Conservation (phyloP, 306 rosid species). For the Vigna unguiculata region DNA sequence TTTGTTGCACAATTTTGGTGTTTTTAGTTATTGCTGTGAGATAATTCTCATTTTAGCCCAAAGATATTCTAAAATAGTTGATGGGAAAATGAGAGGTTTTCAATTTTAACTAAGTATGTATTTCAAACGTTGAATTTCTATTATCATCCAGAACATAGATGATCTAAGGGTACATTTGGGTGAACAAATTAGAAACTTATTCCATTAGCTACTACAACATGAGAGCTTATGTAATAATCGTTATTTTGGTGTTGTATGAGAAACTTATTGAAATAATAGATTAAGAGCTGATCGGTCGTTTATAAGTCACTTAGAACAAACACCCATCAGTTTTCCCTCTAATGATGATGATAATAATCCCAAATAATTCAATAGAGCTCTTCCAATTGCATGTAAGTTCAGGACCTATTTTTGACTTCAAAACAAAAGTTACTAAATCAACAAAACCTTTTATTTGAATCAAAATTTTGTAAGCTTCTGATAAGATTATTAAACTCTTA, state of each 20-base stretch:
- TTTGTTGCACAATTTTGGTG: constrained; percentile 29
- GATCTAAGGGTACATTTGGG: neutral
- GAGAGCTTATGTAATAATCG: neutral
- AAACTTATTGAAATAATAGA: neutral
- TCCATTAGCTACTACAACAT: neutral
- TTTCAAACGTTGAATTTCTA: neutral
- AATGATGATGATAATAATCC: too few relatives aligned
- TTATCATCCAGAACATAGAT: neutral
- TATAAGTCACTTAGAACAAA: neutral
- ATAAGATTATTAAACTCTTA: too few relatives aligned
- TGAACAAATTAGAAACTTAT: neutral
- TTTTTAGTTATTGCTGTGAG: constrained; percentile 27
- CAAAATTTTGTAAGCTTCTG: too few relatives aligned
- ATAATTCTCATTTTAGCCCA: constrained; percentile 23
- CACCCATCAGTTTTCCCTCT: too few relatives aligned
- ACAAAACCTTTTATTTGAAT: too few relatives aligned
- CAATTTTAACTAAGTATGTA: neutral
- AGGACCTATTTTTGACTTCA: too few relatives aligned
- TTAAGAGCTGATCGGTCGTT: neutral
- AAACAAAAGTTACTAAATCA: too few relatives aligned
- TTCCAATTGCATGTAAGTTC: too few relatives aligned
- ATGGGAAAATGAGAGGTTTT: constrained; percentile 18
- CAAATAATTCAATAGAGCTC: too few relatives aligned
- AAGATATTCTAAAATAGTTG: constrained; percentile 19
- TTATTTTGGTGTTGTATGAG: neutral